Evolutionary conservation across 2,329 filamentous ascomycete genomes (phyloP).

Genomic region (Colletotrichum viniferum): DNA sequence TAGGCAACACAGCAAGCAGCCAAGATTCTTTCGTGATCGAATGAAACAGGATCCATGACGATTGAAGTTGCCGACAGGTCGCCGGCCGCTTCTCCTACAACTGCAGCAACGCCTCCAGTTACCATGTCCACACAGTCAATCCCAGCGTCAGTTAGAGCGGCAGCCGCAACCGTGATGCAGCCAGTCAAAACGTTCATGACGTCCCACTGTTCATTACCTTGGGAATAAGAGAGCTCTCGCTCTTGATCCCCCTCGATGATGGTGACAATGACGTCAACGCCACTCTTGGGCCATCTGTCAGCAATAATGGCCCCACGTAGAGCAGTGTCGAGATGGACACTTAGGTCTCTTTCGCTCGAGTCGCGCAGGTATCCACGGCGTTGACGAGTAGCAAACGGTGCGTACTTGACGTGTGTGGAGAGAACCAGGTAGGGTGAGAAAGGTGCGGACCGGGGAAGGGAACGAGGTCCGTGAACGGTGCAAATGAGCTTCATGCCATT

Average conservation of each 20-base stretch:
- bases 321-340: conserved; percentile 89
- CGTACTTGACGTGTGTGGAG: conserved; percentile 94
- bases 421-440: conserved; percentile 94
- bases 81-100: conserved; percentile 53
- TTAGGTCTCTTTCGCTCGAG: conserved; percentile 84
- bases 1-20: conserved; percentile 92
- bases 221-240: conserved; percentile 50
- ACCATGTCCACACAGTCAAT: conserved; percentile 96
- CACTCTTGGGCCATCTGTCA: conserved; percentile 97
- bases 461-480: conserved; percentile 90
- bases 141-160: conserved; percentile 90
- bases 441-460: conserved; percentile 84
- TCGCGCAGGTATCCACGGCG: conserved; percentile 88
- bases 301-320: conserved; percentile 89
- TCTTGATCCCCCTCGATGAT: conserved; percentile 94
- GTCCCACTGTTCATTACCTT: conserved; percentile 74
- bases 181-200: conserved; percentile 90
- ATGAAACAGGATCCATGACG: conserved; percentile 81
- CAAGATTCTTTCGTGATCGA: conserved; percentile 77
- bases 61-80: conserved; percentile 34
- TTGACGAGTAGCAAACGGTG: conserved; percentile 86
- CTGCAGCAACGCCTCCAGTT: conserved; percentile 84
- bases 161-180: conserved; percentile 92
- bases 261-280: conserved; percentile 92
- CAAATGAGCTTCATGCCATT: conserved; percentile 89